Conservation (phyloP, 2,329 filamentous ascomycete species). For the Colletotrichum musae region DNA sequence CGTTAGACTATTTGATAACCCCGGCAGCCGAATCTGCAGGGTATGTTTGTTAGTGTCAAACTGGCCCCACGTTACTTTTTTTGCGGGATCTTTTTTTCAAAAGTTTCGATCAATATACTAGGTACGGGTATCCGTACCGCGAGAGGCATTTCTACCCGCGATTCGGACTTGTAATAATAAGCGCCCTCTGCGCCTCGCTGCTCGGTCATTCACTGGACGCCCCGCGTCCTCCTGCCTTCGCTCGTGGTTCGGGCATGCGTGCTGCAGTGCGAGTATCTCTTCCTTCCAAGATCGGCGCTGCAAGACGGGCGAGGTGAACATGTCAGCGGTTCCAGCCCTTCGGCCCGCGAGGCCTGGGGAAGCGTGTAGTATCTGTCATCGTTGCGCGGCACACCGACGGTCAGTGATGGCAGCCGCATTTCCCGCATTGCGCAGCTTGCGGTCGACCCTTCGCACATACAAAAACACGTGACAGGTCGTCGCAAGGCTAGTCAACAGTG, state of each 20-base stretch:
- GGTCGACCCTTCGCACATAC: no score
- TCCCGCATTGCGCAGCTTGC: no score
- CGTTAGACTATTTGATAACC: constrained; percentile 32
- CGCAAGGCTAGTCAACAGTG: neutral
- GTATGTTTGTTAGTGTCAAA: constrained; percentile 25
- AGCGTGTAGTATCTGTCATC: neutral
- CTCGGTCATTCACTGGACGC: constrained; percentile 2
- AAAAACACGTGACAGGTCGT: constrained; percentile 25
- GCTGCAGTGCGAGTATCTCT: constrained; percentile 2
- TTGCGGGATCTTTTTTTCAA: constrained; percentile 16
- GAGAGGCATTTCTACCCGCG: constrained; percentile 4
- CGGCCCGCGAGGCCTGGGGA: neutral
- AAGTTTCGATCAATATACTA: constrained; percentile 4
- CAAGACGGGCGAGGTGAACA: neutral
- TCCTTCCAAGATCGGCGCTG: constrained; percentile 6
- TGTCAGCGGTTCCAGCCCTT: neutral
- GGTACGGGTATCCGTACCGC: constrained; percentile 1
- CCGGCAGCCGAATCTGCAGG: constrained; percentile 31
- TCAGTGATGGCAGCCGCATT: no score
- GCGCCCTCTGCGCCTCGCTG: neutral
- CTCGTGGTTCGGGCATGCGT: constrained; percentile 3
- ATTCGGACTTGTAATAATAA: neutral
- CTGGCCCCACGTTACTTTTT: constrained; percentile 30
- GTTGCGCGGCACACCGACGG: neutral
- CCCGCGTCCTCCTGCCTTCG: neutral